phyloP scores from a whole-genome alignment of 805 yeast species.

The Tetrapisispora nanseiensis region DNA sequence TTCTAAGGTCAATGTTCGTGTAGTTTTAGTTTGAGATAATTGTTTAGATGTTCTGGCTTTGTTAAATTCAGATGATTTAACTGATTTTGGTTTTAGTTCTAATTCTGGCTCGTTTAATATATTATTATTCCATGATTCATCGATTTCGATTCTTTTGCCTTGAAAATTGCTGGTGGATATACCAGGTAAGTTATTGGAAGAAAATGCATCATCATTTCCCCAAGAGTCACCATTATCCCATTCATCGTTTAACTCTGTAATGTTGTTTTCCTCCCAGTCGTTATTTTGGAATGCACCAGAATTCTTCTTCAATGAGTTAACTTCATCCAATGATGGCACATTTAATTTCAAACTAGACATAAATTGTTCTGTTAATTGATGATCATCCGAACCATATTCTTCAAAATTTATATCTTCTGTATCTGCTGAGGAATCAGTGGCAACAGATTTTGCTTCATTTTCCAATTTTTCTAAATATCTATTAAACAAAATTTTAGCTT shows the following conservation, averaged over 20 bases:
- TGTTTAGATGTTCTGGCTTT: not conserved
- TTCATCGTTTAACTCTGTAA: not conserved
- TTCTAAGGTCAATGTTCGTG: not conserved
- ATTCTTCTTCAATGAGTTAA: constrained; percentile 6
- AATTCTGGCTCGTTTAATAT: constrained; percentile 1
- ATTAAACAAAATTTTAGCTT: constrained; percentile 62
- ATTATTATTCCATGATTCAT: constrained; percentile 19
- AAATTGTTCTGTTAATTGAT: constrained; percentile 13
- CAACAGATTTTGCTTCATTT: constrained; percentile 31
- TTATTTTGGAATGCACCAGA: constrained; percentile 6
- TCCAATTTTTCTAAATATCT: constrained; percentile 47
- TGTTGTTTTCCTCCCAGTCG: constrained; percentile 24
- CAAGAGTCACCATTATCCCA: not conserved
- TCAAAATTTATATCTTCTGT: constrained; percentile 17
- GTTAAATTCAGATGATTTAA: not conserved
- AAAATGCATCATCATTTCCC: not conserved
- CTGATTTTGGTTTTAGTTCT: not conserved
- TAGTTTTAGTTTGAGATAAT: not conserved
- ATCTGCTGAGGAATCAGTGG: constrained; percentile 4
- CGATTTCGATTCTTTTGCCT: constrained; percentile 8
- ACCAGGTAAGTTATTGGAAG: not conserved
- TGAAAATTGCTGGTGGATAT: not conserved
- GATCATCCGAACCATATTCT: constrained; percentile 10
- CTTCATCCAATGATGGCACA: not conserved
- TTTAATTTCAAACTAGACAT: constrained; percentile 12